phyloP scores from a whole-genome alignment of 2,329 filamentous ascomycete genomes.

The Thermochaetoides dissita region DNA sequence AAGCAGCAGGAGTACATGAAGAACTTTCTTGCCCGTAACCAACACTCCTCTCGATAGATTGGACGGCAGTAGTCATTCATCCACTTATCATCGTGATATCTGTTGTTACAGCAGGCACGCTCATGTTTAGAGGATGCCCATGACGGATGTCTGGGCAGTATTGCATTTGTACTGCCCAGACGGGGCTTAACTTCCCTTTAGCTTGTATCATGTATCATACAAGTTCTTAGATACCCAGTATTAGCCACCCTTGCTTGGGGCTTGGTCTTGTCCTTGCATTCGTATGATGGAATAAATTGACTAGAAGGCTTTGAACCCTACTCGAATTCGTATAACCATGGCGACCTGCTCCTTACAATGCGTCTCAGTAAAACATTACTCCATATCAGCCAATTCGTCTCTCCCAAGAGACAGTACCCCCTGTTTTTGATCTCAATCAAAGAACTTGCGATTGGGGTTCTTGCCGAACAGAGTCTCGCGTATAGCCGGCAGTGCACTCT shows the following conservation, averaged over 20 bases:
- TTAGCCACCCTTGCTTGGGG: slow-evolving; percentile 1
- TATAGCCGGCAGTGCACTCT: slow-evolving; percentile 70
- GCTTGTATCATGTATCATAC: slow-evolving; percentile 11
- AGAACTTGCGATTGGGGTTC: slow-evolving; percentile 93
- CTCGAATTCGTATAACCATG: slow-evolving; percentile 1
- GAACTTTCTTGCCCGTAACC: slow-evolving; percentile 23
- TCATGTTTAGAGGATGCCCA: neutral
- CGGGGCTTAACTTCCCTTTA: neutral
- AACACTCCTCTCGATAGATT: no score
- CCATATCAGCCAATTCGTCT: no score
- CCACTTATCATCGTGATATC: neutral
- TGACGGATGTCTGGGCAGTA: no score
- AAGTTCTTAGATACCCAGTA: slow-evolving; percentile 10
- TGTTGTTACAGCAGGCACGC: neutral
- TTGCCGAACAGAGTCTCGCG: slow-evolving; percentile 80
- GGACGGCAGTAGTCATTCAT: no score
- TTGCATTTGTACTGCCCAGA: no score
- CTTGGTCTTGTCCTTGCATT: slow-evolving; percentile 1
- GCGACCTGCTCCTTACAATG: slow-evolving; percentile 1
- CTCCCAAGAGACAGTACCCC: neutral
- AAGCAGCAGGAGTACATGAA: slow-evolving; percentile 37
- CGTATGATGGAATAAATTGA: slow-evolving; percentile 4
- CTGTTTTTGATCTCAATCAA: slow-evolving; percentile 46
- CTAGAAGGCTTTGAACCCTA: slow-evolving; percentile 1
- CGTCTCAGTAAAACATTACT: no score